Percentiles rank a stretch among this genome's conserved stretches.
Evolutionary conservation across 2,329 filamentous ascomycete species (phyloP).

Genomic region (Ceratocystis papillata): DNA sequence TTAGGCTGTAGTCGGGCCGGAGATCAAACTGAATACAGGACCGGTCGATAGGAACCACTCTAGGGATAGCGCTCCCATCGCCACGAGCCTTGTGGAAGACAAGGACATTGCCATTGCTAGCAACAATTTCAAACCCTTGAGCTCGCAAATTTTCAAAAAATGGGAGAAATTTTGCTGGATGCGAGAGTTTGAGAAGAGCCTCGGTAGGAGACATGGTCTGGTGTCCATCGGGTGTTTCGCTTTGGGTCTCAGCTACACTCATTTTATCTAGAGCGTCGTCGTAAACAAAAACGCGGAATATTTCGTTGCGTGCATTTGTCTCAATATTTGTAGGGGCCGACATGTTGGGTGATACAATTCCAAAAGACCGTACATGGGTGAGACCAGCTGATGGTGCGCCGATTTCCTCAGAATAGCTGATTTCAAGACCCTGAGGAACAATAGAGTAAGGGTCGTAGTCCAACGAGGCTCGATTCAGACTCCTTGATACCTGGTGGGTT

Average conservation of each 20-base stretch:
- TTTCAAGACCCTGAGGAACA: slow-evolving; percentile 40
- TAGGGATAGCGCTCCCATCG: slow-evolving; percentile 26
- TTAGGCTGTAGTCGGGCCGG: slow-evolving; percentile 16
- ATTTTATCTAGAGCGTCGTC: slow-evolving; percentile 55
- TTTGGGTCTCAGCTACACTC: slow-evolving; percentile 42
- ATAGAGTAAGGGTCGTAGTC: slow-evolving; percentile 33
- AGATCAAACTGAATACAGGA: slow-evolving; percentile 9
- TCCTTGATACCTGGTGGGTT: not conserved
- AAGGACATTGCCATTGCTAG: slow-evolving; percentile 51
- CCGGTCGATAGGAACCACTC: slow-evolving; percentile 12
- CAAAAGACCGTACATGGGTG: slow-evolving; percentile 27
- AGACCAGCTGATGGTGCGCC: slow-evolving; percentile 27
- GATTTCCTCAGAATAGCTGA: slow-evolving; percentile 38
- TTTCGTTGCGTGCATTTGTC: slow-evolving; percentile 41
- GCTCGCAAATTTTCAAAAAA: slow-evolving; percentile 48
- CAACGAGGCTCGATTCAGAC: not conserved
- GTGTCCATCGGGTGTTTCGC: slow-evolving; percentile 35
- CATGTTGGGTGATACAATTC: slow-evolving; percentile 19
- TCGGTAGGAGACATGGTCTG: slow-evolving; percentile 41
- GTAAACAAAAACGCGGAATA: slow-evolving; percentile 39
- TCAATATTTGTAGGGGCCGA: slow-evolving; percentile 22
- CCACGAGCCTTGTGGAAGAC: slow-evolving; percentile 52
- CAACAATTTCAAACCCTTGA: slow-evolving; percentile 56
- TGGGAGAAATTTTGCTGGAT: slow-evolving; percentile 54
- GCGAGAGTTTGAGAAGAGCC: slow-evolving; percentile 48